Evolutionary conservation across 2,329 filamentous ascomycete genomes (phyloP), one percentile per base, ranked within the genome.

Genomic region (Knoxdaviesia capensis): DNA sequence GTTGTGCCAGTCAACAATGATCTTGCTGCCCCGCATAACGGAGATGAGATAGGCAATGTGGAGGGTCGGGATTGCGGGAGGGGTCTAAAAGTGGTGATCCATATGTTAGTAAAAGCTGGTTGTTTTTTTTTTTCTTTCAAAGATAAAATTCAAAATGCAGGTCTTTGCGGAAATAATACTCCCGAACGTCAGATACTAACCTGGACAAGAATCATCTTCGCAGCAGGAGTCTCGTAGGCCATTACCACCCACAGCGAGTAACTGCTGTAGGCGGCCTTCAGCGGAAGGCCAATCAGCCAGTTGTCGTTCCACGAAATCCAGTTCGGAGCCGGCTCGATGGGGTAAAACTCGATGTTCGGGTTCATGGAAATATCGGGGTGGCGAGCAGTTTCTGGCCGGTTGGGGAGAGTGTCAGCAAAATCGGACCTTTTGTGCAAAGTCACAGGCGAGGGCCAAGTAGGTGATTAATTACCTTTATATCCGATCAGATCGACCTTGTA

Each of bases 1-100:
- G 60, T 98, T 98, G 64, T 98, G 90, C 90, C 90, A 98, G 63
- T 98, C 90, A 43, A 96, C 81, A 46, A 96, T 68, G 4, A 98
- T 69, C 44, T 74, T 73, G 35, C 83, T 93, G 50, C 83, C 79
- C 40, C 90, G 78, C 41, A 93, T 57, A 50, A 77, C 71, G 52
- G 82, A 83, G 39, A 84, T 67, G 4, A 87, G 47, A 28, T 77
- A 66, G 10, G 84, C 80, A 34, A 94, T 65, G 41, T 79, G 72
- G 28, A 98, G 71, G 0, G 86, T 93, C 0, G 90, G 90, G 45
- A 96, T 94, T 0, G 88, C 90, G 1, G 90, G 90, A 6, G 90
- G 90, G 51, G 96, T 98, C 69, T 94, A 59, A 5, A 48, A 31
- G 5, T 38, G 38, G 20, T 7, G 9, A 28, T 29, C 10, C 7